phyloP scores from a whole-genome alignment of 352 stramenopile genomes.

The Aphanomyces invadans region DNA sequence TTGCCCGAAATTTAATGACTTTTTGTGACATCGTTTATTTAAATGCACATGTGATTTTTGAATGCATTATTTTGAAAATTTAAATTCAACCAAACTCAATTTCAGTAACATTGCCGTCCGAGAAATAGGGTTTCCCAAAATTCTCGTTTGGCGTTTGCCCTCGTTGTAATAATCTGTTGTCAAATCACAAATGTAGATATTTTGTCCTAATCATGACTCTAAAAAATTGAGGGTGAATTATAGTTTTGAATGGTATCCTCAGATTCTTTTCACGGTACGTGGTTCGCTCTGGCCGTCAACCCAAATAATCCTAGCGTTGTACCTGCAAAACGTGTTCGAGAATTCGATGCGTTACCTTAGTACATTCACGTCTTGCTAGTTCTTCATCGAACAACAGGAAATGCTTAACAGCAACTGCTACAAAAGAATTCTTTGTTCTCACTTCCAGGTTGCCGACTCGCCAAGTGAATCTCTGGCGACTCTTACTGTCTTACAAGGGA shows the following conservation, averaged over 20 bases:
- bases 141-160: background rate
- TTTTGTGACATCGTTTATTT: background rate
- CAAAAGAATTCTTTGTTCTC: too few relatives aligned
- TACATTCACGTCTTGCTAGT: too few relatives aligned
- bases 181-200: constrained; percentile 3
- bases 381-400: too few relatives aligned
- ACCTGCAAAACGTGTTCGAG: background rate
- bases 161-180: background rate
- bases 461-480: too few relatives aligned
- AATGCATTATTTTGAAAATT: background rate
- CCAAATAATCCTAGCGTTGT: background rate
- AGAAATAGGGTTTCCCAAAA: background rate
- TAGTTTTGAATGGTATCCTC: background rate
- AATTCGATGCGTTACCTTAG: constrained; percentile 6
- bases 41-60: background rate
- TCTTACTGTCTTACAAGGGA: too few relatives aligned
- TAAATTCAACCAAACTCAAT: background rate
- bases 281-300: background rate
- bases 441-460: too few relatives aligned
- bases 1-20: background rate
- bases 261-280: background rate
- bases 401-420: too few relatives aligned
- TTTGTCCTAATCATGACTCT: background rate
- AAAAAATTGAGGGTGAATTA: background rate
- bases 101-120: background rate